Base-by-base conservation (phyloP, 371 early-diverging fungal genomes). In the Mucor saturninus region DNA sequence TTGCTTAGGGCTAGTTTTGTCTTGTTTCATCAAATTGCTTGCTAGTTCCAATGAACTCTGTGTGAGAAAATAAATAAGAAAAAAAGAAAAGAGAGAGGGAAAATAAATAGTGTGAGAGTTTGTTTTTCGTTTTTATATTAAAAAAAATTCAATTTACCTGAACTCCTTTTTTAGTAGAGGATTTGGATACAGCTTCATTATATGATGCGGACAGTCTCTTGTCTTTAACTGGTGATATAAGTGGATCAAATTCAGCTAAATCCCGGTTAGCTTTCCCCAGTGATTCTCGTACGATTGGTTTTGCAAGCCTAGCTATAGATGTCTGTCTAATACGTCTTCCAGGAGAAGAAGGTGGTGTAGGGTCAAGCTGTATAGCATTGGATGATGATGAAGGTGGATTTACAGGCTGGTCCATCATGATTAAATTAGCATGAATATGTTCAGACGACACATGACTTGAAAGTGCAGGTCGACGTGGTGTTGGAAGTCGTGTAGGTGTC, bases 241-340 rank as follows among this genome's bases (percentile, higher is more conserved):
- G 51, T 39, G 69, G 66, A 51, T 65, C 71, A 58, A 70, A 65
- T 50, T 70, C 71, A 49, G 65, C 62, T 26, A 70, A 46, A 21
- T 65, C 65, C 54, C 43, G 51, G 49, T 65, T 69, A 6, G 70
- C 65, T 45, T 65, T 69, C 3, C 70, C 70, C 3, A 26, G 15
- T 13, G 42, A 15, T 37, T 43, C 39, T 54, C 48, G 29, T 14
- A 32, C 10, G 28, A 35, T 8, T 50, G 58, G 11, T 38, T 65
- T 59, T 13, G 50, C 61, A 11, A 65, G 54, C 3, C 65, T 43
- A 37, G 65, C 65, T 35, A 65, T 61, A 15, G 62, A 65, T 6
- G 66, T 49, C 8, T 65, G 61, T 49, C 65, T 42, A 13, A 53
- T 32, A 43, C 66, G 49, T 59, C 61, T 56, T 2, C 69, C 61